These are phyloP conservation scores for Aspergillus sp. DNA, from an alignment of 2,329 filamentous ascomycete species.

Conservation along the genomic window DNA sequence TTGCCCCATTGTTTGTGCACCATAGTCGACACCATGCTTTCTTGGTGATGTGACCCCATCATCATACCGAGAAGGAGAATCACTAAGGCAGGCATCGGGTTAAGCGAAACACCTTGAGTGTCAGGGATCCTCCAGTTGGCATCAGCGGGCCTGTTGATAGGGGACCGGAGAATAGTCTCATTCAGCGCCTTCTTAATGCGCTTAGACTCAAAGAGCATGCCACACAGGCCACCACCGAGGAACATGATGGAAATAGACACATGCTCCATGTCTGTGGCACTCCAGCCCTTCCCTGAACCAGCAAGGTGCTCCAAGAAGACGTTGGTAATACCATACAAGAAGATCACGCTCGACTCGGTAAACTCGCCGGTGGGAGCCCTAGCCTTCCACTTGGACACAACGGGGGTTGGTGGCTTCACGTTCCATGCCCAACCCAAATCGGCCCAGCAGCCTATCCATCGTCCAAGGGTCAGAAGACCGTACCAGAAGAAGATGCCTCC, in stretches of 20 bases:
- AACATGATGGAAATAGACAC: constrained; percentile 89
- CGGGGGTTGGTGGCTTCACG: constrained; percentile 54
- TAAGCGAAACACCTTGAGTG: constrained; percentile 67
- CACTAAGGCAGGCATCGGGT: constrained; percentile 78
- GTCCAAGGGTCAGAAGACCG: constrained; percentile 74
- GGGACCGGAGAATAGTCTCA: constrained; percentile 38
- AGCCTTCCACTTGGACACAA: constrained; percentile 55
- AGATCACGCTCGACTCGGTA: constrained; percentile 81
- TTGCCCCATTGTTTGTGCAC: constrained; percentile 91
- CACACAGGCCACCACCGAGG: constrained; percentile 78
- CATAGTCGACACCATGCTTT: constrained; percentile 77
- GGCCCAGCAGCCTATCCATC: constrained; percentile 84
- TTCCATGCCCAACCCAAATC: constrained; percentile 97
- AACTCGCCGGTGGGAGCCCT: constrained; percentile 72
- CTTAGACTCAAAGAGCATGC: constrained; percentile 76
- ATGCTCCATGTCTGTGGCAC: constrained; percentile 76
- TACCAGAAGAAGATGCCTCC: constrained; percentile 94
- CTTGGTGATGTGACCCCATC: constrained; percentile 90
- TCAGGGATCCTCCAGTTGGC: constrained; percentile 52
- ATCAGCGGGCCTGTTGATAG: constrained; percentile 36
- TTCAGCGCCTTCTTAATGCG: constrained; percentile 53
- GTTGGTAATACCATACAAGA: constrained; percentile 80
- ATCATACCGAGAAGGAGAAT: constrained; percentile 83
- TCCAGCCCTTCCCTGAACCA: constrained; percentile 63
- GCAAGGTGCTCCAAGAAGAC: constrained; percentile 87